Base-by-base conservation (phyloP, 2,329 filamentous ascomycete genomes). In the Stagonosporopsis vannaccii region DNA sequence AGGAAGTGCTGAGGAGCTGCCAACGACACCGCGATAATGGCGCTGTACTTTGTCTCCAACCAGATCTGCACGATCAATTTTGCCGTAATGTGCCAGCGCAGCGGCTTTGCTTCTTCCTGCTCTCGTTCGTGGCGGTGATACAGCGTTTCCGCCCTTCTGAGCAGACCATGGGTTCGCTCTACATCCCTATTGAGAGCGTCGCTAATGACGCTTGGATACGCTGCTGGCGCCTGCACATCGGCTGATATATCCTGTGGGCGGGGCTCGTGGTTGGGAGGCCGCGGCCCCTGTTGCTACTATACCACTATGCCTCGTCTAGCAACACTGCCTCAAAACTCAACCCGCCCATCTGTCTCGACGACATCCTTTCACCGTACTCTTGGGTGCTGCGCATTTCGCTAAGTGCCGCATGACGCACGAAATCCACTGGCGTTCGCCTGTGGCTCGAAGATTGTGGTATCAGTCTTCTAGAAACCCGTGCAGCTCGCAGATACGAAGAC, bases 331-430 rank as follows among this genome's bases (percentile, higher is more conserved):
- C 61, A 58, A 30, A 23, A n/a, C 13, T 39, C 51, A 33, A 43
- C 49, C 60, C 58, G 63, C 63, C 39, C 23, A 25, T 44, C 7
- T 17, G 35, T 40, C 25, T 49, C 28, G 9, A 40, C 50, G 42
- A 41, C 42, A 39, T 26, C 33, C 48, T 36, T 37, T 52, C 49
- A 57, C 54, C 54, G 54, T 52, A 51, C 40, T 45, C n/a, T 33
- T 22, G 43, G 54, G 43, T 52, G 59, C 54, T 63, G 60, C 60
- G 61, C 63, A 61, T 62, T 28, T 51, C 51, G 59, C 57, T 56
- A 51, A 42, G 42, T 58, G 42, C 47, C 65, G 56, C 57, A 61
- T 64, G 65, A 60, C 63, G 65, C 65, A 62, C 39, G 41, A 39
- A 22, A 32, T 30, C 55, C 52, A 37, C 41, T 48, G 30, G 22